Conservation (phyloP, 371 early-diverging fungal species). For the Mucor sp. region DNA sequence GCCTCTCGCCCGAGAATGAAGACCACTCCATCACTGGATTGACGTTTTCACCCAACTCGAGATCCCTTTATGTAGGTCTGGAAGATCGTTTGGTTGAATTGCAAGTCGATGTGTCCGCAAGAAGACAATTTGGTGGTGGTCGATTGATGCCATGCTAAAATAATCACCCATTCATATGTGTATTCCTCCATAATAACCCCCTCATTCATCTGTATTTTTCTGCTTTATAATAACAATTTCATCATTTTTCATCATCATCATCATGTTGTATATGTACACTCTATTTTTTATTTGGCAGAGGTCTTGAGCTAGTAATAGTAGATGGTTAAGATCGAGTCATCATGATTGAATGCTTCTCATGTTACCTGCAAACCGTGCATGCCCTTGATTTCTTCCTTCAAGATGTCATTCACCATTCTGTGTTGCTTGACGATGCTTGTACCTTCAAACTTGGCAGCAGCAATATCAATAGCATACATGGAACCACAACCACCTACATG, state of each 20-base stretch:
- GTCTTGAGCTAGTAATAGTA: background rate
- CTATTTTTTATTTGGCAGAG: constrained; percentile 7
- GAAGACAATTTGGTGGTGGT: constrained; percentile 27
- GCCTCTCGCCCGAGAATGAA: constrained; percentile 43
- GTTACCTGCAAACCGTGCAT: constrained; percentile 89
- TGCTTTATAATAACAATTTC: background rate
- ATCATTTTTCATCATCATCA: background rate
- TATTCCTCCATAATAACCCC: background rate
- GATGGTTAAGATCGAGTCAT: background rate
- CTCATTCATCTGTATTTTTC: background rate
- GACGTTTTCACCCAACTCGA: constrained; percentile 26
- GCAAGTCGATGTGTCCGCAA: constrained; percentile 14
- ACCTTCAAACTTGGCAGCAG: constrained; percentile 76
- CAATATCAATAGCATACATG: constrained; percentile 90
- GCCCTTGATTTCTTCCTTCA: constrained; percentile 87
- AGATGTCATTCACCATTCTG: constrained; percentile 81
- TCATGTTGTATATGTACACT: background rate
- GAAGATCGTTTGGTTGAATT: constrained; percentile 28
- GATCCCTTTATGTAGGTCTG: constrained; percentile 30
- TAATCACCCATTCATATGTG: background rate
- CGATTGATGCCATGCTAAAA: background rate
- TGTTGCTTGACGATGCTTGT: constrained; percentile 85
- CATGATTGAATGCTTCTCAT: background rate
- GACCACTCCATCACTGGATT: constrained; percentile 38
- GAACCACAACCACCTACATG: constrained; percentile 88